A percentile compares a stretch with the other conserved stretches of the same genome.
Evolutionary conservation across 768 basidiomycete genomes (phyloP).

Genomic region (Gloeopeniophorella convolvens): DNA sequence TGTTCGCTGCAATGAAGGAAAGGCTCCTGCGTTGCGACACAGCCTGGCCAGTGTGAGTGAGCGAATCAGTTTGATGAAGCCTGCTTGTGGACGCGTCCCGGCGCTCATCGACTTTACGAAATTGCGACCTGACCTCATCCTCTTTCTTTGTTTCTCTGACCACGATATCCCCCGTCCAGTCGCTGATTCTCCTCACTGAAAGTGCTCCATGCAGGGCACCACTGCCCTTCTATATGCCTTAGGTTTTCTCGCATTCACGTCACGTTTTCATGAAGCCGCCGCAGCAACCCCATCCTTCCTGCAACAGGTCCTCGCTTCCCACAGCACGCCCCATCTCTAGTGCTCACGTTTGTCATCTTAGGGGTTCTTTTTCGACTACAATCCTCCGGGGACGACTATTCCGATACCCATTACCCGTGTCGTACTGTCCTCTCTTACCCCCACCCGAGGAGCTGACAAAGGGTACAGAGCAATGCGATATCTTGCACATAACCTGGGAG

Average conservation of each 20-base stretch:
- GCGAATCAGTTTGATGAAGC: no score
- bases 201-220: not conserved
- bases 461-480: slow-evolving; percentile 29
- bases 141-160: no score
- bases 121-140: not conserved
- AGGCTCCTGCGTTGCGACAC: no score
- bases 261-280: not conserved
- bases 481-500: slow-evolving; percentile 28
- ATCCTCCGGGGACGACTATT: slow-evolving; percentile 24
- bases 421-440: not conserved
- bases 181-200: not conserved
- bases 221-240: not conserved
- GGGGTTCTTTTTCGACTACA: slow-evolving; percentile 31
- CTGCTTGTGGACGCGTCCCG: no score
- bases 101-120: no score
- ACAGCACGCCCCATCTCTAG: no score
- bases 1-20: no score
- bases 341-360: slow-evolving; percentile 4
- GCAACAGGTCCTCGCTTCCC: slow-evolving; percentile 4
- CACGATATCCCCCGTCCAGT: not conserved
- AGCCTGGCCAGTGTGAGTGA: no score
- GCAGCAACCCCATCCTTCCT: not conserved
- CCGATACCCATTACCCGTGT: slow-evolving; percentile 30
- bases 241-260: not conserved
- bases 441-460: not conserved